These are phyloP conservation scores for Populus davidiana DNA, from an alignment of 345 rosid species.

Conservation along the genomic window DNA sequence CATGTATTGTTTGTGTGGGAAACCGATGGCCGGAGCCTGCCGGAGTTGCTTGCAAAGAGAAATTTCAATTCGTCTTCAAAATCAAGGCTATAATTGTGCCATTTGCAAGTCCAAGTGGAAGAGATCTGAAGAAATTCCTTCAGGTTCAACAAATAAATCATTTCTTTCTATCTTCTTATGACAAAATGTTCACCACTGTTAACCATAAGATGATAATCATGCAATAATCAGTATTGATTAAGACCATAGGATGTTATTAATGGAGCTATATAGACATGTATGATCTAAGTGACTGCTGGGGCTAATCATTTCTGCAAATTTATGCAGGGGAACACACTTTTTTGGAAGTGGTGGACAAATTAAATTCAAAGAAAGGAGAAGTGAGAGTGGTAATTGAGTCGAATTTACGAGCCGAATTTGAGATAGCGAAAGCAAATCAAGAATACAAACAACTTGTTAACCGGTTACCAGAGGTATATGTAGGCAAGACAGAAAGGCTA, in stretches of 20 bases:
- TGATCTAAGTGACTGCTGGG: neutral
- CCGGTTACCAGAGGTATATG: slow-evolving; percentile 60
- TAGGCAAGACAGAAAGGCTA: slow-evolving; percentile 73
- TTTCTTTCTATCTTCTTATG: neutral
- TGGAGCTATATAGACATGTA: neutral
- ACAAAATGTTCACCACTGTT: neutral
- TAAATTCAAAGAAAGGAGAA: slow-evolving; percentile 45
- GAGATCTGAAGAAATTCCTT: slow-evolving; percentile 57
- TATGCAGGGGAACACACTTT: slow-evolving; percentile 60
- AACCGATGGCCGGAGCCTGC: slow-evolving; percentile 46
- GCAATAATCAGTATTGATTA: neutral
- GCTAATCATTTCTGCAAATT: neutral
- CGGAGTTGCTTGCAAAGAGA: slow-evolving; percentile 56
- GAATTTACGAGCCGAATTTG: slow-evolving; percentile 70
- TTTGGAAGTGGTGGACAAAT: slow-evolving; percentile 58
- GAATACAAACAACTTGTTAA: slow-evolving; percentile 53
- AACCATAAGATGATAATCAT: neutral
- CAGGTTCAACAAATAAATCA: slow-evolving; percentile 41
- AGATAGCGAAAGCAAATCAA: slow-evolving; percentile 68
- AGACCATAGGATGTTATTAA: neutral
- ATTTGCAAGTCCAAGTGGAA: slow-evolving; percentile 82
- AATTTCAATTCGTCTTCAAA: slow-evolving; percentile 50
- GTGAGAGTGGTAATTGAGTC: slow-evolving; percentile 63
- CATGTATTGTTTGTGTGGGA: slow-evolving; percentile 47
- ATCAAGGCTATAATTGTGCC: slow-evolving; percentile 50